Evolutionary conservation across 2,329 filamentous ascomycete genomes (phyloP).

Genomic region (Meredithiella fracta): DNA sequence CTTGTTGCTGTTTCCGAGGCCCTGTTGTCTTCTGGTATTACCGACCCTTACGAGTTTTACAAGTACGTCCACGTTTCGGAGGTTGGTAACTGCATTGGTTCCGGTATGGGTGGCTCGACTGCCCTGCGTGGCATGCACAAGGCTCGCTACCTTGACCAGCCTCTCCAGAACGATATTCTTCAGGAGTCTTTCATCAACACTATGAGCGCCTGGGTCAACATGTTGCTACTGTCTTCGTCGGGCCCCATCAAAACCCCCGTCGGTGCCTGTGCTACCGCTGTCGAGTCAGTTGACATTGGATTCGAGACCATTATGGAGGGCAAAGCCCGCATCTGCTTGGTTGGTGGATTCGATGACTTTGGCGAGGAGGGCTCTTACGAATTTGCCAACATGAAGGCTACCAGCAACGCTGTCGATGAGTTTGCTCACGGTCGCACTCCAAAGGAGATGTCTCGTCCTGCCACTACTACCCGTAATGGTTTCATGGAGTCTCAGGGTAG

Average conservation of each 20-base stretch:
- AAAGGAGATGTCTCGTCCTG: conserved; percentile 92
- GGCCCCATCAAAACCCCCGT: conserved; percentile 98
- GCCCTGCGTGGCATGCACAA: conserved; percentile 97
- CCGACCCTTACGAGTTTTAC: conserved; percentile 98
- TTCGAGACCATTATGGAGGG: conserved; percentile 98
- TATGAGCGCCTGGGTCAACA: conserved; percentile 99
- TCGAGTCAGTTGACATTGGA: conserved; percentile 93
- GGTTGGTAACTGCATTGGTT: conserved; percentile 95
- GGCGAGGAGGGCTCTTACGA: conserved; percentile 98
- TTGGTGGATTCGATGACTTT: conserved; percentile 98
- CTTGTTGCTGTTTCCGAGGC: conserved; percentile 88
- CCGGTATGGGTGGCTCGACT: conserved; percentile 87
- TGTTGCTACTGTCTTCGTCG: conserved; percentile 91
- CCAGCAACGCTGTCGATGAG: conserved; percentile 93
- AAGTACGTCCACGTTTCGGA: conserved; percentile 98
- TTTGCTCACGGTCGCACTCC: conserved; percentile 90
- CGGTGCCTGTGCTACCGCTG: conserved; percentile 89
- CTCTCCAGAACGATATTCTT: conserved; percentile 94
- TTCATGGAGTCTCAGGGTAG: conserved; percentile 99
- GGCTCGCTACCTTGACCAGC: conserved; percentile 90
- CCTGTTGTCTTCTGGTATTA: conserved; percentile 83
- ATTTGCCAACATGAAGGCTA: conserved; percentile 99
- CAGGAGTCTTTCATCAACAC: conserved; percentile 99
- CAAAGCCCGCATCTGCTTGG: conserved; percentile 92
- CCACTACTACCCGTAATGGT: conserved; percentile 87